A percentile compares a stretch with the other conserved stretches of the same genome.
These are phyloP conservation scores for Daedaleopsis sinensis DNA, from an alignment of 768 basidiomycete species.

Conservation along the genomic window DNA sequence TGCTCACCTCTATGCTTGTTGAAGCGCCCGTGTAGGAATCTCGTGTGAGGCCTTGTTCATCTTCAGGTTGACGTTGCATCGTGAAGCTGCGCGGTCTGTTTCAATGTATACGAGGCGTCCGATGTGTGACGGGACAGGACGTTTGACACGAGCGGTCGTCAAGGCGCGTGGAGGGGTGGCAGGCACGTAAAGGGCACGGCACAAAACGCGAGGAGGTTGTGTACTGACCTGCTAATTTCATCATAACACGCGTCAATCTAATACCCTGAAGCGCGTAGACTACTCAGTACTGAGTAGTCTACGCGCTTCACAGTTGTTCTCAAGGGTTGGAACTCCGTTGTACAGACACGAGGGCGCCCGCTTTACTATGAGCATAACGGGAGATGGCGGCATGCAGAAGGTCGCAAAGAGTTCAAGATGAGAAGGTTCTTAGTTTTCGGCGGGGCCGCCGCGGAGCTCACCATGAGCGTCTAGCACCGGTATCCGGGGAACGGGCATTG, in stretches of 20 bases:
- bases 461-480: neutral
- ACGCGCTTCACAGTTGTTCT: neutral
- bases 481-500: neutral
- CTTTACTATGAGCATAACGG: too few relatives aligned
- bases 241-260: neutral
- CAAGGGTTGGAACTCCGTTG: too few relatives aligned
- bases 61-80: neutral
- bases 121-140: too few relatives aligned
- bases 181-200: neutral
- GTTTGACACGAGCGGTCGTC: too few relatives aligned
- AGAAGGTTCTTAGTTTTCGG: too few relatives aligned
- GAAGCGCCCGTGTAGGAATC: slow-evolving; percentile 18
- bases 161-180: too few relatives aligned
- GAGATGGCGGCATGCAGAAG: too few relatives aligned
- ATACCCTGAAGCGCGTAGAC: neutral
- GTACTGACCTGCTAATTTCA: neutral
- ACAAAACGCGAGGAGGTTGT: neutral
- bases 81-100: neutral
- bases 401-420: too few relatives aligned
- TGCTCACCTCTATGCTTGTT: slow-evolving; percentile 14
- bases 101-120: too few relatives aligned
- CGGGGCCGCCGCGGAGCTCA: too few relatives aligned
- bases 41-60: neutral
- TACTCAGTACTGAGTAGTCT: neutral
- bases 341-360: too few relatives aligned